Evolutionary conservation across 495 filamentous ascomycete species (phyloP), one percentile per base, ranked within the genome.

Genomic region (Cladorrhinum samala): DNA sequence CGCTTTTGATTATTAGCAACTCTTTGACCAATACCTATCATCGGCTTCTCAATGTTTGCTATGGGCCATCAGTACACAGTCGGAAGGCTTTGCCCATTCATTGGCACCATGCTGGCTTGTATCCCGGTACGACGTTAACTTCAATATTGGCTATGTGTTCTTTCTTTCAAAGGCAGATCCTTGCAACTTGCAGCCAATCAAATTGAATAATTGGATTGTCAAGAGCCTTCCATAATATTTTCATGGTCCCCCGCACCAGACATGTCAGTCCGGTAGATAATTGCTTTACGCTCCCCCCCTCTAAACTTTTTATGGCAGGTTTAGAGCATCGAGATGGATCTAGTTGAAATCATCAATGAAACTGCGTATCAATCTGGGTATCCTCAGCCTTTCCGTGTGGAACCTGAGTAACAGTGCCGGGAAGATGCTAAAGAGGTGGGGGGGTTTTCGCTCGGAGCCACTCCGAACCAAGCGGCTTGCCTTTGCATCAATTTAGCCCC

Each of bases 401-500:
- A 37, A n/a, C 37, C 20, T 25, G 21, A 6, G 16, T 21, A 30
- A 18, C 46, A 53, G 8, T 53, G 55, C 55, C 55, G 57, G 49
- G 27, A 11, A 21, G 24, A 39, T 53, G 46, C 27, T 37, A 19
- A 24, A 42, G 19, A 40, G 3, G 49, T 16, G 42, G 23, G 38
- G 21, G 33, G 33, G 9, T 17, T 17, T 43, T 14, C 36, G 17
- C 21, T 45, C 54, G 38, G 47, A 49, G 25, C 55, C 24, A 37
- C 55, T 54, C 60, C 57, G 57, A 51, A 44, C n/a, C 42, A 19
- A 9, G 11, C 43, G 41, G 51, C 18, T 20, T 42, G 53, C 45
- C 30, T 41, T 46, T 48, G 46, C 48, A 53, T 48, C 53, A 60
- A 67, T 68, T 66, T 67, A 65, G 61, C 59, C 66, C 65, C 57